Conservation (phyloP, 495 filamentous ascomycete genomes). For the Talaromyces ruber region DNA sequence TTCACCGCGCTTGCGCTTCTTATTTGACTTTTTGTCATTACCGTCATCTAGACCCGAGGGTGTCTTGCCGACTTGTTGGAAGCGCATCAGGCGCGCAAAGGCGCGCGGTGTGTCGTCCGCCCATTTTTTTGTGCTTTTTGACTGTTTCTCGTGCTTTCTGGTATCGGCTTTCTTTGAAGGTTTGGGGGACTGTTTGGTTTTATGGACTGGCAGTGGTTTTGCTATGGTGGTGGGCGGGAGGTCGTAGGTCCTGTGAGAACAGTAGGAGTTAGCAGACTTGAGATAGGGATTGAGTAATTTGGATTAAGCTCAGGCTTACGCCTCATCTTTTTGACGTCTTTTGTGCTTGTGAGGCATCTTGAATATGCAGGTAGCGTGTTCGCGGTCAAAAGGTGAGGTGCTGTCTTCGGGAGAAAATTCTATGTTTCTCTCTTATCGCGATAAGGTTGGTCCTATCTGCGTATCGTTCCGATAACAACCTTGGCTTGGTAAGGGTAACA, state of each 20-base stretch:
- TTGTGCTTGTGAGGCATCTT: slow-evolving; percentile 86
- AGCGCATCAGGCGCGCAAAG: slow-evolving; percentile 75
- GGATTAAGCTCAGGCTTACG: slow-evolving; percentile 19
- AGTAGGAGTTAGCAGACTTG: not conserved
- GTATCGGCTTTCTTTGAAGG: slow-evolving; percentile 11
- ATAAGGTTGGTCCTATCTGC: not conserved
- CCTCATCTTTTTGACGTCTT: slow-evolving; percentile 40
- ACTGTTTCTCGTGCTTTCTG: slow-evolving; percentile 20
- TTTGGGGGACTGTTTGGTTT: slow-evolving; percentile 14
- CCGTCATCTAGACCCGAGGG: slow-evolving; percentile 65
- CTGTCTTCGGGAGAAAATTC: not conserved
- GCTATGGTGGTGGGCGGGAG: slow-evolving; percentile 67
- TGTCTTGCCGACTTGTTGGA: slow-evolving; percentile 37
- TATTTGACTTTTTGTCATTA: slow-evolving; percentile 28
- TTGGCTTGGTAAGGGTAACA: not conserved
- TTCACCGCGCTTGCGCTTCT: slow-evolving; percentile 36
- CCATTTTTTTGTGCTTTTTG: slow-evolving; percentile 33
- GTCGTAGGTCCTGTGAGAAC: slow-evolving; percentile 47
- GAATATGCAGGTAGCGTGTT: slow-evolving; percentile 10
- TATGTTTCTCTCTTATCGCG: slow-evolving; percentile 2
- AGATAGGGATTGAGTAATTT: not conserved
- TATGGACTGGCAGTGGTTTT: slow-evolving; percentile 54
- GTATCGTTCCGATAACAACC: not conserved
- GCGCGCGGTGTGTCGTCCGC: slow-evolving; percentile 77
- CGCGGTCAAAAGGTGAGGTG: not conserved